Evolutionary conservation across 768 basidiomycete genomes (phyloP).

Genomic region (Epithele typhae): DNA sequence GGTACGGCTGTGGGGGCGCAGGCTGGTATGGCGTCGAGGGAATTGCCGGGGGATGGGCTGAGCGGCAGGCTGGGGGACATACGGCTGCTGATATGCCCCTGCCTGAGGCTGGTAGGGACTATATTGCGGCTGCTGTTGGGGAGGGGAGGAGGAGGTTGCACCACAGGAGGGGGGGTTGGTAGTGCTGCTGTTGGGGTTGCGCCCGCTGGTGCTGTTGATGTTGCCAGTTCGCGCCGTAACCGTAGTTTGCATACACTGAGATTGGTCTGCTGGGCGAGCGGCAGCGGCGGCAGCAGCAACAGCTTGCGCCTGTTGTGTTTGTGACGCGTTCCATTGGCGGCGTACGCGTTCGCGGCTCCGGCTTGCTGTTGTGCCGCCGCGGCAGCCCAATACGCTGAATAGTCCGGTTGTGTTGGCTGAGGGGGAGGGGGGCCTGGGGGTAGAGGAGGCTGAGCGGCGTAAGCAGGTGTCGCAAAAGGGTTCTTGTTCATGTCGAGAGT

Average conservation of each 20-base stretch:
- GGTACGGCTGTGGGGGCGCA: conserved; percentile 38
- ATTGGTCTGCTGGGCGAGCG: conserved; percentile 71
- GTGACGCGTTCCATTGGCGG: conserved; percentile 65
- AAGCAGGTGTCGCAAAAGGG: conserved; percentile 68
- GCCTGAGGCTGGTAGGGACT: conserved; percentile 69
- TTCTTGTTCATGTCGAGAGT: conserved; percentile 69
- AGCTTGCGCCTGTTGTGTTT: conserved; percentile 40
- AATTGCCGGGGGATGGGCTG: conserved; percentile 35
- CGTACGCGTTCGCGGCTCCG: conserved; percentile 43
- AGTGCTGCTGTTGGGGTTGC: conserved; percentile 43
- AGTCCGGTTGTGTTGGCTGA: conserved; percentile 65
- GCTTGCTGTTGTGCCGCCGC: conserved; percentile 47
- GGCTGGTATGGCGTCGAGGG: conserved; percentile 41
- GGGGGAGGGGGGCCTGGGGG: conserved; percentile 78
- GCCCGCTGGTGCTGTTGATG: conserved; percentile 67
- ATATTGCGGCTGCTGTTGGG: conserved; percentile 58
- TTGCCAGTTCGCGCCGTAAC: conserved; percentile 64
- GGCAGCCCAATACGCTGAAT: conserved; percentile 73
- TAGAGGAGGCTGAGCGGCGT: conserved; percentile 67
- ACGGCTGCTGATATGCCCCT: conserved; percentile 58
- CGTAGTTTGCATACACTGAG: conserved; percentile 89
- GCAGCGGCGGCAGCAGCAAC: conserved; percentile 27
- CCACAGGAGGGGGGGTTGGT: conserved; percentile 47
- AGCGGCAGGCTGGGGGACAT: conserved; percentile 59
- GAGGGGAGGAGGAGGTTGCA: conserved; percentile 50